Conservation (phyloP, 768 basidiomycete species). For the Hypholoma fasciculare region DNA sequence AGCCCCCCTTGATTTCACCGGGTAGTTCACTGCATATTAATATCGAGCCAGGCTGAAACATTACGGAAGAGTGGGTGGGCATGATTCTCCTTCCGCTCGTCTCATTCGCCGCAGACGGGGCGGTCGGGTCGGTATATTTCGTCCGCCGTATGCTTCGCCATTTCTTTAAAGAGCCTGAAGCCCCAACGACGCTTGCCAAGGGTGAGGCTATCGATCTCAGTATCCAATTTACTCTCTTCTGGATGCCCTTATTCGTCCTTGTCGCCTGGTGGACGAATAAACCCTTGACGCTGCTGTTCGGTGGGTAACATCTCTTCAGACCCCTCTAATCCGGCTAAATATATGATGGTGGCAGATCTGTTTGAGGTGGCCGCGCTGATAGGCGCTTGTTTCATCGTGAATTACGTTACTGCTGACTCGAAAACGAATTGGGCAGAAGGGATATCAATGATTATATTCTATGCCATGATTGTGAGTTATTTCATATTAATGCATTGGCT, state of each 20-base stretch:
- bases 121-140: constrained; percentile 60
- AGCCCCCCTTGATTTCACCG: not conserved
- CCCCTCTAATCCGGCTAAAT: not conserved
- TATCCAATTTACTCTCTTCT: constrained; percentile 77
- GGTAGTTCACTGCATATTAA: not conserved
- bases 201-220: constrained; percentile 74
- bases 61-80: constrained; percentile 73
- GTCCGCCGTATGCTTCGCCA: constrained; percentile 41
- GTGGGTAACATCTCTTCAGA: constrained; percentile 31
- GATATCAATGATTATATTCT: constrained; percentile 63
- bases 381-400: constrained; percentile 73
- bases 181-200: constrained; percentile 61
- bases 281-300: constrained; percentile 68
- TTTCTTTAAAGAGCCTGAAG: constrained; percentile 36
- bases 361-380: constrained; percentile 68
- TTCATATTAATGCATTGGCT: not conserved
- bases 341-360: constrained; percentile 42
- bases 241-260: constrained; percentile 74
- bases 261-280: constrained; percentile 66
- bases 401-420: constrained; percentile 75
- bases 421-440: constrained; percentile 85
- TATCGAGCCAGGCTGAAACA: constrained; percentile 16
- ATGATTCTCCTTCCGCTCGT: constrained; percentile 70
- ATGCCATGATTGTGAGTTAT: constrained; percentile 57
- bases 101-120: constrained; percentile 73